Evolutionary conservation across 202 grass and related monocot genomes (phyloP).

Genomic region (Cymbopogon flexuosus): DNA sequence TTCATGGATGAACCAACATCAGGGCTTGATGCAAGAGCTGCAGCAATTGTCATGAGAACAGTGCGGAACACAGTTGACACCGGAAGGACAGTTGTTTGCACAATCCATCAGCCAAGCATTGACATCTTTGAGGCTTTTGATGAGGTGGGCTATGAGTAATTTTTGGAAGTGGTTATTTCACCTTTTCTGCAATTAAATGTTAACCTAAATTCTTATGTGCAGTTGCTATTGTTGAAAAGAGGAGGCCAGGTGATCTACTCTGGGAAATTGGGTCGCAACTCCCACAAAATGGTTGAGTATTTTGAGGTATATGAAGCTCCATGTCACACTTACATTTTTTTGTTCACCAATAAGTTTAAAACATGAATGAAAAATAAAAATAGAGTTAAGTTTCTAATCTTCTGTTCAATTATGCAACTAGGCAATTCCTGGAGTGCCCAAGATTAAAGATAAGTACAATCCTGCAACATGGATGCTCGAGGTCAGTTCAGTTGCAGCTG

Average conservation of each 20-base stretch:
- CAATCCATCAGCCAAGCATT: slow-evolving; percentile 98
- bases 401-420: slow-evolving; percentile 34
- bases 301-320: slow-evolving; percentile 61
- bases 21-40: slow-evolving; percentile 97
- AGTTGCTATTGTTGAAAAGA: slow-evolving; percentile 93
- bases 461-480: slow-evolving; percentile 99
- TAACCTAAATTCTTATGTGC: slow-evolving; percentile 23
- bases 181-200: background rate
- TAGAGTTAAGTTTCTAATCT: background rate
- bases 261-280: slow-evolving; percentile 73
- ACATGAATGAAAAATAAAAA: background rate
- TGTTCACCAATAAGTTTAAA: slow-evolving; percentile 6
- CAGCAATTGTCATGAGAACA: slow-evolving; percentile 99
- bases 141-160: slow-evolving; percentile 53
- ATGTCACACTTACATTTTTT: background rate
- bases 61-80: slow-evolving; percentile 98
- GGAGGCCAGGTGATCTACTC: slow-evolving; percentile 94
- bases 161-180: slow-evolving; percentile 25
- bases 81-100: slow-evolving; percentile 93
- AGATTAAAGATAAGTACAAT: slow-evolving; percentile 96
- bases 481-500: slow-evolving; percentile 75
- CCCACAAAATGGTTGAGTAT: slow-evolving; percentile 81
- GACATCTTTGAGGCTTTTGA: slow-evolving; percentile 99
- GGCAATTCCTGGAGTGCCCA: slow-evolving; percentile 90
- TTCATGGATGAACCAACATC: slow-evolving; percentile 99